Base-by-base conservation (phyloP, 371 early-diverging fungal species). In the Lichtheimia ramosa region DNA sequence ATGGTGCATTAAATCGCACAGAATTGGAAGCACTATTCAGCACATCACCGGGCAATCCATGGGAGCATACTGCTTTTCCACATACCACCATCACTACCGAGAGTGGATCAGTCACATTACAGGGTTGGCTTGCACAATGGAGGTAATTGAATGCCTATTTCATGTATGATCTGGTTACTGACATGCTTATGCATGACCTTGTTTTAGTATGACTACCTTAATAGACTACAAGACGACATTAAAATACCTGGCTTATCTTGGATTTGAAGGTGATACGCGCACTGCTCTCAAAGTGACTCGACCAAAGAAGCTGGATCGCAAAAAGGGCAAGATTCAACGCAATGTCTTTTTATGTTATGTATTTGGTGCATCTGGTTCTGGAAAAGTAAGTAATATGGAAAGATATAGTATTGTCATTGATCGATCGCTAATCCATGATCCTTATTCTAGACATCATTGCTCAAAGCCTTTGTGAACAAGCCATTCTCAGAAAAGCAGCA, bases 61-160 rank as follows among this genome's bases (percentile, higher is more conserved):
- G 97, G 96, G 80, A 83, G 21, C 82, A 84, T 43, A 86, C 87
- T 15, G 92, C 86, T 20, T 95, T 95, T 61, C 95, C 95, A n/a
- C 89, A 94, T 57, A 90, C 95, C 12, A 93, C 94, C 1, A 85
- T 96, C 18, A 94, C 96, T 14, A 93, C 93, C 24, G 92, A 91
- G 21, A 77, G 89, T 3, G 95, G 94, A 3, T 87, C 90, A 5
- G 92, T 98, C 6, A 96, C 97, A 5, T 75, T 97, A 43, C 97
- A 96, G 71, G 96, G 97, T 16, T 98, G 95, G 82, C 73, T 98
- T 43, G 97, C 96, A 20, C 96, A 95, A 68, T 98, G 98, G 98
- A 95, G 92, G 92, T 91, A 69, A 23, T 4, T 43, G 24, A 34
- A 42, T 34, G 34, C 34, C 10, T 34, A 2, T 8, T 34, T 1